Percentiles rank a stretch among this genome's conserved stretches.
Evolutionary conservation across 345 rosid genomes (phyloP).

Genomic region (Luvunga scandens): DNA sequence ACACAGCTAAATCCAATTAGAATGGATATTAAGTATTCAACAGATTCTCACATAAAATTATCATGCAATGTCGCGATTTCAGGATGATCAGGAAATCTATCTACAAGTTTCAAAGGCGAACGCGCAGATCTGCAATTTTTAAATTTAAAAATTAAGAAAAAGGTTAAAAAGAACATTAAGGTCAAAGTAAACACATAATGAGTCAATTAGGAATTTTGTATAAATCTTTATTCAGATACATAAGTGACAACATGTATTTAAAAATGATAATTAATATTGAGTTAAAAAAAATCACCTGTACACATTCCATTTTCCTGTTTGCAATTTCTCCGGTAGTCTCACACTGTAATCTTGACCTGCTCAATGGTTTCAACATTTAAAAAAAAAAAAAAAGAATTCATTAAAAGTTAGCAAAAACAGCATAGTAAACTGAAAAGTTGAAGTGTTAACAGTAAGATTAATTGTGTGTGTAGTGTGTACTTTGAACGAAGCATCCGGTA

Average conservation of each 20-base stretch:
- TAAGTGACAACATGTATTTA: neutral
- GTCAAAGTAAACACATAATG: neutral
- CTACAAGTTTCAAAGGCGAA: constrained; percentile 58
- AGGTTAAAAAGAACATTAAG: neutral
- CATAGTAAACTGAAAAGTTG: neutral
- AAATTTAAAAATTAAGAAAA: neutral
- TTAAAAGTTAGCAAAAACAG: neutral
- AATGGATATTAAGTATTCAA: neutral
- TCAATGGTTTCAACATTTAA: neutral
- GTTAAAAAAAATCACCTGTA: constrained; percentile 46
- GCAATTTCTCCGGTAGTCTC: constrained; percentile 73
- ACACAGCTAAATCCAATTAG: neutral
- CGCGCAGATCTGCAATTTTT: constrained; percentile 50
- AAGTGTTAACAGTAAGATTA: neutral
- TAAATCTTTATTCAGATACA: neutral
- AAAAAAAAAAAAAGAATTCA: neutral
- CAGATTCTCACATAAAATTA: constrained; percentile 56
- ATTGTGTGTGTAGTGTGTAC: constrained; percentile 25
- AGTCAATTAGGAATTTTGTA: neutral
- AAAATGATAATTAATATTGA: neutral
- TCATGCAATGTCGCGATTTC: constrained; percentile 79
- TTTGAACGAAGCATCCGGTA: constrained; percentile 36
- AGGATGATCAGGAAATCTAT: constrained; percentile 68
- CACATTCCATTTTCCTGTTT: constrained; percentile 83
- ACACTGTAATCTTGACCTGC: constrained; percentile 56